Percentiles rank a stretch among this genome's conserved stretches.
phyloP scores from a whole-genome alignment of 208 protist species.

The Porcisia deanei region DNA sequence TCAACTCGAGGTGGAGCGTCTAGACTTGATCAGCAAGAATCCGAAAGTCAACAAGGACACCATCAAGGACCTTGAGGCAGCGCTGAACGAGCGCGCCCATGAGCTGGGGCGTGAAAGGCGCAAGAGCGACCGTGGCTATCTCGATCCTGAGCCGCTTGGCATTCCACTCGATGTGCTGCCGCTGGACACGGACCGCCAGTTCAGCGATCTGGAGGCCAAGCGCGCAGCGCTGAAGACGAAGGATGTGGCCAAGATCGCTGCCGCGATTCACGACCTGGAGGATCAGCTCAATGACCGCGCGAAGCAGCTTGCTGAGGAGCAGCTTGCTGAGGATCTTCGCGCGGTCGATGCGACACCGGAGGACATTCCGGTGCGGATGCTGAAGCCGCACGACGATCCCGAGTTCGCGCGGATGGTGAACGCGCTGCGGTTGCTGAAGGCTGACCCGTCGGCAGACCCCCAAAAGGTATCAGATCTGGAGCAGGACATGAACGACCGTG shows the following conservation, averaged over 20 bases:
- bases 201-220: slow-evolving; percentile 59
- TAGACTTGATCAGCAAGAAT: slow-evolving; percentile 56
- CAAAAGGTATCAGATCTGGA: slow-evolving; percentile 62
- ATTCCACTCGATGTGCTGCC: slow-evolving; percentile 55
- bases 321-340: slow-evolving; percentile 64
- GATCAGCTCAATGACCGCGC: slow-evolving; percentile 75
- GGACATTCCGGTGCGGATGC: slow-evolving; percentile 60
- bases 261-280: slow-evolving; percentile 62
- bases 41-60: slow-evolving; percentile 45
- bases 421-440: slow-evolving; percentile 52
- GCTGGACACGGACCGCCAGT: slow-evolving; percentile 67
- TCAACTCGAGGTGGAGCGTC: slow-evolving; percentile 59
- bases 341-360: slow-evolving; percentile 42
- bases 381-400: slow-evolving; percentile 66
- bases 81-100: slow-evolving; percentile 65
- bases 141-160: slow-evolving; percentile 72
- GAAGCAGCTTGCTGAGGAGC: slow-evolving; percentile 56
- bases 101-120: slow-evolving; percentile 49
- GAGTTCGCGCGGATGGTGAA: slow-evolving; percentile 63
- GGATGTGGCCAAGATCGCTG: slow-evolving; percentile 52
- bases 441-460: slow-evolving; percentile 46
- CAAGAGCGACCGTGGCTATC: slow-evolving; percentile 57
- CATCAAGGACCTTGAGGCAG: slow-evolving; percentile 54
- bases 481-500: slow-evolving; percentile 74
- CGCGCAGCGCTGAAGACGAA: slow-evolving; percentile 61